Conservation (phyloP, 257 asterid genomes). For the Fraxinus anomala region DNA sequence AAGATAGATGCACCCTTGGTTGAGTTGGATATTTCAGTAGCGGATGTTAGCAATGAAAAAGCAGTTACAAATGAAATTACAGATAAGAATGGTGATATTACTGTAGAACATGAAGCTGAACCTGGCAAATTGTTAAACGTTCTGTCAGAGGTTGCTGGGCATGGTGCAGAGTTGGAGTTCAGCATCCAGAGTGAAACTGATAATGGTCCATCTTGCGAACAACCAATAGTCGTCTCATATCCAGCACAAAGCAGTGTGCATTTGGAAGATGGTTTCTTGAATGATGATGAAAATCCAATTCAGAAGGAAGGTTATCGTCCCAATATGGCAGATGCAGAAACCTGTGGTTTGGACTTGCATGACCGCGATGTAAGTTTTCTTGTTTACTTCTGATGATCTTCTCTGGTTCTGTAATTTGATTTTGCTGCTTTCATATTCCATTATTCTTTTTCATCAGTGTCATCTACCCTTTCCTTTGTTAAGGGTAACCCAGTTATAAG, state of each 20-base stretch:
- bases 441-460: not conserved
- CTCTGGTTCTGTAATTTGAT: not conserved
- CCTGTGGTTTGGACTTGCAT: slow-evolving; percentile 37
- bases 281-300: slow-evolving; percentile 38
- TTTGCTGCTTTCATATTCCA: not conserved
- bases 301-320: slow-evolving; percentile 41
- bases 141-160: slow-evolving; percentile 33
- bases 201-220: slow-evolving; percentile 36
- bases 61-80: slow-evolving; percentile 29
- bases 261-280: slow-evolving; percentile 40
- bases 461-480: not conserved
- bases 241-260: slow-evolving; percentile 33
- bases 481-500: not conserved
- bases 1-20: slow-evolving; percentile 29
- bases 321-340: slow-evolving; percentile 43
- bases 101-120: slow-evolving; percentile 41
- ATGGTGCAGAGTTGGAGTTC: slow-evolving; percentile 39
- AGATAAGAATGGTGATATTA: slow-evolving; percentile 37
- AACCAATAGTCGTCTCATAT: slow-evolving; percentile 30
- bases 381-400: not conserved
- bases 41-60: slow-evolving; percentile 35
- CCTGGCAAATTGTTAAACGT: slow-evolving; percentile 31
- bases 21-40: slow-evolving; percentile 35
- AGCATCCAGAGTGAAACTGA: slow-evolving; percentile 27
- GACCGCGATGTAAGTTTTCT: slow-evolving; percentile 58